Evolutionary conservation across 257 asterid species (phyloP).

Genomic region (Leonotis leonurus): DNA sequence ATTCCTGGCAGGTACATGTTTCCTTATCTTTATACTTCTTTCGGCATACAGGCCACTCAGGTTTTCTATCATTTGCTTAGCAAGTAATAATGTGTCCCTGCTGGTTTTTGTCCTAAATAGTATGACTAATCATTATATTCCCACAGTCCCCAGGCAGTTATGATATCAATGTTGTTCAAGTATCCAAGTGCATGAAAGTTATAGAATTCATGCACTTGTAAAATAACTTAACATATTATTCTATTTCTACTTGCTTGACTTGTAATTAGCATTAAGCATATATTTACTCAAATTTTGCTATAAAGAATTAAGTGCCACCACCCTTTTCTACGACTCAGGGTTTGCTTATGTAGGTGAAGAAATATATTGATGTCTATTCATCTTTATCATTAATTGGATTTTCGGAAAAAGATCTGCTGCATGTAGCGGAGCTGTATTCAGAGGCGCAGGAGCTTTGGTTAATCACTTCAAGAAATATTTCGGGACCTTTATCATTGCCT

Average conservation of each 20-base stretch:
- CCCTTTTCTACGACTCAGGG: slow-evolving; percentile 19
- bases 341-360: slow-evolving; percentile 72
- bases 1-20: slow-evolving; percentile 90
- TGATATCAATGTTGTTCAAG: neutral
- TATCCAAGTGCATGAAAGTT: neutral
- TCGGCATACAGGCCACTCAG: neutral
- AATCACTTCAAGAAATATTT: slow-evolving; percentile 34
- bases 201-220: neutral
- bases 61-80: neutral
- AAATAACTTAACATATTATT: neutral
- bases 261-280: slow-evolving; percentile 8
- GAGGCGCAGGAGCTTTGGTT: slow-evolving; percentile 74
- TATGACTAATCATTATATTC: neutral
- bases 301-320: slow-evolving; percentile 8
- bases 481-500: slow-evolving; percentile 35
- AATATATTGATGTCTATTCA: slow-evolving; percentile 88
- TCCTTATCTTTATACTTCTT: slow-evolving; percentile 5
- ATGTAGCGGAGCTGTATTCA: slow-evolving; percentile 56
- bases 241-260: neutral
- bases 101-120: neutral
- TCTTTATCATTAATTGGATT: slow-evolving; percentile 87
- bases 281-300: neutral
- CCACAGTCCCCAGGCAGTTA: neutral
- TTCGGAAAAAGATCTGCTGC: slow-evolving; percentile 73
- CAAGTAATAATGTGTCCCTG: neutral